Evolutionary conservation across 495 filamentous ascomycete genomes (phyloP).

Genomic region (Hypoxylon cercidicola): DNA sequence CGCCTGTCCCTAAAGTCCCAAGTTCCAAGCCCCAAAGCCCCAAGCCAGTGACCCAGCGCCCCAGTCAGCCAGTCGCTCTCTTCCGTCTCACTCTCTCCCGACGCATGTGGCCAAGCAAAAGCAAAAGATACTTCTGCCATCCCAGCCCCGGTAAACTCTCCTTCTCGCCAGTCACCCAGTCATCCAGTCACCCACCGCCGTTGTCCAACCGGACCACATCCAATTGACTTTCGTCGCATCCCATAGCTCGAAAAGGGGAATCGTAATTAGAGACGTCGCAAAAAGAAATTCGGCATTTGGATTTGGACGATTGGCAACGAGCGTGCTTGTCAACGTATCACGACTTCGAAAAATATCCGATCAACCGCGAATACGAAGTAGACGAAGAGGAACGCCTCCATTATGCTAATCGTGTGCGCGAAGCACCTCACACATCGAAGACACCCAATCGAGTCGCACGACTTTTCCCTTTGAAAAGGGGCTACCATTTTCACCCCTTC

Average conservation of each 20-base stretch:
- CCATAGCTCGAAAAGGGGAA: conserved; percentile 27
- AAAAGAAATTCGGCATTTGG: conserved; percentile 20
- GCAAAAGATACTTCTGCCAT: conserved; percentile 37
- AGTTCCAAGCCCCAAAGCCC: no score
- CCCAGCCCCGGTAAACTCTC: conserved; percentile 35
- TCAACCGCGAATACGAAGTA: conserved; percentile 27
- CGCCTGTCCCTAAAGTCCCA: no score
- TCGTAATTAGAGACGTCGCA: conserved; percentile 23
- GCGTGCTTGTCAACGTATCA: conserved; percentile 14
- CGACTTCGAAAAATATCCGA: conserved; percentile 28
- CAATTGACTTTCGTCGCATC: conserved; percentile 44
- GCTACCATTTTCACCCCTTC: conserved; percentile 5
- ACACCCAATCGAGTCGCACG: not conserved
- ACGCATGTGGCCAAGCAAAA: conserved; percentile 1
- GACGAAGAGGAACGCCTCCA: conserved; percentile 1
- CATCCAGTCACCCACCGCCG: conserved; percentile 21
- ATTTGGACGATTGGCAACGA: conserved; percentile 27
- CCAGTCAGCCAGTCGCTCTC: no score
- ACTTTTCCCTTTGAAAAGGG: conserved; percentile 3
- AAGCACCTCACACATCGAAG: conserved; percentile 17
- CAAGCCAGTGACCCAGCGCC: no score
- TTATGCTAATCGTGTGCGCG: conserved; percentile 25
- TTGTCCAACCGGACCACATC: conserved; percentile 41
- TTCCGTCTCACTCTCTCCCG: no score
- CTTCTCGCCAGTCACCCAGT: conserved; percentile 28